Evolutionary conservation across 2,329 filamentous ascomycete species (phyloP), one percentile per base, ranked within the genome.

Genomic region (Hymenoscyphus linearis): DNA sequence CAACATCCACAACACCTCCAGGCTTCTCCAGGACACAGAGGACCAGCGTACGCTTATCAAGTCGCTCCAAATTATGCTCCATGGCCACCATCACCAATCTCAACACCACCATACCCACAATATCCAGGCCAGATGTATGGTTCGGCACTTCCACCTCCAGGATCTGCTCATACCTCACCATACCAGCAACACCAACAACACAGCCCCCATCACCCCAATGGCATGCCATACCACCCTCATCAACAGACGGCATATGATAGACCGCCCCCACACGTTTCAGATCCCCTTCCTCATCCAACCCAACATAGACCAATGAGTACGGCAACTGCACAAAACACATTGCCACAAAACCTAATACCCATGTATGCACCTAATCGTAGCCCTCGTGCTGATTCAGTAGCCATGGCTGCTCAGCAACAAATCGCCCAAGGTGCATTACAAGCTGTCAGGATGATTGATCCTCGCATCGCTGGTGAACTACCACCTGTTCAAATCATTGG

Each of bases 51-150:
- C 61, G 68, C 65, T 57, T 71, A 69, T 61, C 71, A 66, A 56
- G 70, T 73, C 14, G 75, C 79, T 59, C 73, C 73, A 52, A 76
- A 76, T 40, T 82, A 83, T 67, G 65, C 72, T 67, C 64, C 72
- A 16, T 85, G 81, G 82, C 82, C 80, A 50, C 82, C 78, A n/a
- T 84, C 81, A 25, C 82, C 82, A 5, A 76, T 79, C 5, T 77
- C 79, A 5, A 84, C 82, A 25, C 82, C 82, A 54, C 82, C 82
- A 0, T 84, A 63, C 58, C 63, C 66, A 18, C 74, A 72, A 66
- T 80, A 82, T 64, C 71, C 73, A 5, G 65, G 55, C 9, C 50
- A 40, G 1, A 62, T 68, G 69, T 62, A 74, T 70, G 68, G 72
- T 1, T 73, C 74, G 26, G 70, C 74, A 3, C 79, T 78, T 62